These are phyloP conservation scores for Trichoderma afroharzianum DNA, from an alignment of 2,329 filamentous ascomycete species.

Conservation along the genomic window DNA sequence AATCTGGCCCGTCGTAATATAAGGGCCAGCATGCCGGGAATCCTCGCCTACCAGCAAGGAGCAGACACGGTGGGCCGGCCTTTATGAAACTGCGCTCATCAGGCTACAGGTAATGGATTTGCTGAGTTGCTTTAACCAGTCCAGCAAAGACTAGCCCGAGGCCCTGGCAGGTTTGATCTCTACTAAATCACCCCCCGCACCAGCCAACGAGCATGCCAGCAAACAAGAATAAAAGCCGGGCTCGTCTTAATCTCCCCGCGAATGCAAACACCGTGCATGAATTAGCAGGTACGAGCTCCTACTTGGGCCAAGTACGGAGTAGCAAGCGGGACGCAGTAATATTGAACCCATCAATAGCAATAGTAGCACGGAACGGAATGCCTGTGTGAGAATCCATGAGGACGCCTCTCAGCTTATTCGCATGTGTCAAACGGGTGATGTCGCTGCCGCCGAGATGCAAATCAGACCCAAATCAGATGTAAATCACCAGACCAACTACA, in stretches of 20 bases:
- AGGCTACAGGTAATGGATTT: not conserved
- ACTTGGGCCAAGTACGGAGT: not conserved
- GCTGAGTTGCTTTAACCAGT: no score
- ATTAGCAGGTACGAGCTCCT: not conserved
- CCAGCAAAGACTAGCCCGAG: not conserved
- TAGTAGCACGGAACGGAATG: not conserved
- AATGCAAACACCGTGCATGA: not conserved
- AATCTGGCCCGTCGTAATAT: not conserved
- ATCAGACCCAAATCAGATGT: not conserved
- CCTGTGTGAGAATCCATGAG: not conserved
- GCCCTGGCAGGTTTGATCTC: not conserved
- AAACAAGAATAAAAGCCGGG: not conserved
- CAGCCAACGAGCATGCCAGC: not conserved
- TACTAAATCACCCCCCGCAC: slow-evolving; percentile 3
- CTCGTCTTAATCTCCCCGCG: not conserved
- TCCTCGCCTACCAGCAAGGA: not conserved
- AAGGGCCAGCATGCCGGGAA: not conserved
- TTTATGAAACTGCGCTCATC: not conserved
- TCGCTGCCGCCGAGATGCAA: not conserved
- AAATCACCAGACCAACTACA: not conserved
- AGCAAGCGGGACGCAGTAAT: not conserved
- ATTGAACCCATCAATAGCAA: not conserved
- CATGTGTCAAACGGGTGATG: not conserved
- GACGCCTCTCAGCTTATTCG: slow-evolving; percentile 13
- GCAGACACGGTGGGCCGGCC: not conserved